Evolutionary conservation across 2,329 filamentous ascomycete genomes (phyloP).

Genomic region (Didymella keratinophila): DNA sequence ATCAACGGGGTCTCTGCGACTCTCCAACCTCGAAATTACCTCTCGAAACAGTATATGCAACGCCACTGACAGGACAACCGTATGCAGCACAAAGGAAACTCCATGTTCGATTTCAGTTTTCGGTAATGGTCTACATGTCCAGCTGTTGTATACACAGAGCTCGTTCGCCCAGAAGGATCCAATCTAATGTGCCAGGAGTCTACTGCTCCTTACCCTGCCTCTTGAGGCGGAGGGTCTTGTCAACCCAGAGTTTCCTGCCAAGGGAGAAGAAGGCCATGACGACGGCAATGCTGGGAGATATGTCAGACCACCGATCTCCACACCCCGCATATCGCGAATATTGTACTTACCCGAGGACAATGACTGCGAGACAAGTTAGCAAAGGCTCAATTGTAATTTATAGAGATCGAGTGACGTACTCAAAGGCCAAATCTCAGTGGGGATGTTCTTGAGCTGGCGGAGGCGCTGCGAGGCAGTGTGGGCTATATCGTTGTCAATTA

Average conservation of each 20-base stretch:
- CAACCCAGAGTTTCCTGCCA: conserved; percentile 80
- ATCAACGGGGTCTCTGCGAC: background rate
- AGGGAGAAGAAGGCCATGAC: conserved; percentile 83
- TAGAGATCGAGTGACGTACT: conserved; percentile 66
- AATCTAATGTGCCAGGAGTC: conserved; percentile 14
- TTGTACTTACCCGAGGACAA: conserved; percentile 79
- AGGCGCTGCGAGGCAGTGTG: conserved; percentile 97
- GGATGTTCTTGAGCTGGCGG: conserved; percentile 86
- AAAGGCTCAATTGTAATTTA: conserved; percentile 3
- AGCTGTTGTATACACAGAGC: conserved; percentile 38
- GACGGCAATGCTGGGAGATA: conserved; percentile 66
- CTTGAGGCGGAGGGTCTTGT: conserved; percentile 90
- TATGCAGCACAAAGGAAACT: conserved; percentile 34
- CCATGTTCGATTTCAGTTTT: conserved; percentile 35
- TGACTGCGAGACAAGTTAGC: conserved; percentile 61
- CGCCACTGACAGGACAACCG: background rate
- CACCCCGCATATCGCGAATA: conserved; percentile 15
- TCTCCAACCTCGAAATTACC: background rate
- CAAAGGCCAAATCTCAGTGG: conserved; percentile 91
- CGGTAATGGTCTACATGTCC: conserved; percentile 21
- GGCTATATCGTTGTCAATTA: conserved; percentile 62
- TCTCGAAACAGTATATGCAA: background rate
- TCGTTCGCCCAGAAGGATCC: conserved; percentile 20
- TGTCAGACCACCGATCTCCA: conserved; percentile 36
- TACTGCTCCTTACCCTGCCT: conserved; percentile 63